Conservation (phyloP, 495 filamentous ascomycete genomes). For the Penicillium antarcticum region DNA sequence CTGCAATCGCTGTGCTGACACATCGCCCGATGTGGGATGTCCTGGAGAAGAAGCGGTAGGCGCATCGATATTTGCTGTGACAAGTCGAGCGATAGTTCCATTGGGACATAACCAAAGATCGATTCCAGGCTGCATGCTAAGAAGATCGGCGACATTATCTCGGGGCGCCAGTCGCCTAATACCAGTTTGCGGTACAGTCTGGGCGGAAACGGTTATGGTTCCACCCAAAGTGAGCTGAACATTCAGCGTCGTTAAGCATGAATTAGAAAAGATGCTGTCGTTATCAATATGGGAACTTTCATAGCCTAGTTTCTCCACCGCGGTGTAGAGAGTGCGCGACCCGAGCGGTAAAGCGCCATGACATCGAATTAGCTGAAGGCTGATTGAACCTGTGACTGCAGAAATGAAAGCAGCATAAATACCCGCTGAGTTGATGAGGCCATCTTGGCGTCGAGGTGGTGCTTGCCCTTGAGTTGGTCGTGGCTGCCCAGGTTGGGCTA, state of each 20-base stretch:
- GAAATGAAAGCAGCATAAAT: constrained; percentile 46
- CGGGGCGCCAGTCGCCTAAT: constrained; percentile 33
- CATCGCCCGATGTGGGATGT: constrained; percentile 8
- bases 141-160: constrained; percentile 15
- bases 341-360: constrained; percentile 42
- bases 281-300: constrained; percentile 28
- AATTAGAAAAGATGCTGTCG: constrained; percentile 24
- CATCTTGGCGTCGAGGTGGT: constrained; percentile 29
- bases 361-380: constrained; percentile 37
- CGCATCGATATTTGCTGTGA: constrained; percentile 24
- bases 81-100: constrained; percentile 45
- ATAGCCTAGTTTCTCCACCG: constrained; percentile 30
- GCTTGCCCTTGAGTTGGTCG: constrained; percentile 24
- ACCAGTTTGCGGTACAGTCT: constrained; percentile 37
- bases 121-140: constrained; percentile 22
- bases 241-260: constrained; percentile 38
- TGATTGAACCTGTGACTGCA: constrained; percentile 39
- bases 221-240: constrained; percentile 37
- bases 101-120: constrained; percentile 52
- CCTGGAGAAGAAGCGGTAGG: constrained; percentile 22
- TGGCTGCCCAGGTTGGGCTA: constrained; percentile 23
- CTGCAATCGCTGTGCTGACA: constrained; percentile 20
- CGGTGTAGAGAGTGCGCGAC: constrained; percentile 42
- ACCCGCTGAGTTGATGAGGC: constrained; percentile 34
- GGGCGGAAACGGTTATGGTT: constrained; percentile 36